Evolutionary conservation across 75 land plant species (phyloP).

Genomic region (Picea sitchensis): DNA sequence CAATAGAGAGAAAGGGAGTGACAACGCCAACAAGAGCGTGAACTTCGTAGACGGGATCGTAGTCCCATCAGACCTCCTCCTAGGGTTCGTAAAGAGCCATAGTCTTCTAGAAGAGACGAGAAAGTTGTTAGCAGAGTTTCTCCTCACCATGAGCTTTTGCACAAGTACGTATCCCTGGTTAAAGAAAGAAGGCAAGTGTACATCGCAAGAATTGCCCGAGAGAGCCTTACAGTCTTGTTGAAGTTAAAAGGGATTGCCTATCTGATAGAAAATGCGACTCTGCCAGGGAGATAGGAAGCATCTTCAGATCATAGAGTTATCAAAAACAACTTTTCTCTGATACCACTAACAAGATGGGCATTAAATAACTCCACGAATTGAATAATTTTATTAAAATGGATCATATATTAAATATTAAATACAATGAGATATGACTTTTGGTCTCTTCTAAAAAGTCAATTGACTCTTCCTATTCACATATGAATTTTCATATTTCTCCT

Average conservation of each 20-base stretch:
- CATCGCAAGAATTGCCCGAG: slow-evolving; percentile 78
- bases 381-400: too few relatives aligned
- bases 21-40: slow-evolving; percentile 55
- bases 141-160: slow-evolving; percentile 64
- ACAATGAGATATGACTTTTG: too few relatives aligned
- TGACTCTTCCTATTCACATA: too few relatives aligned
- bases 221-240: slow-evolving; percentile 52
- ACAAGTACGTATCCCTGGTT: slow-evolving; percentile 84
- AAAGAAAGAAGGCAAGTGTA: slow-evolving; percentile 92
- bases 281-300: too few relatives aligned
- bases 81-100: slow-evolving; percentile 50
- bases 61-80: slow-evolving; percentile 54
- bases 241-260: slow-evolving; percentile 74
- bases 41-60: slow-evolving; percentile 21
- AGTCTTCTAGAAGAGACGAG: slow-evolving; percentile 60
- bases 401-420: too few relatives aligned
- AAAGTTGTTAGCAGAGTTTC: slow-evolving; percentile 50
- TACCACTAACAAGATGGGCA: too few relatives aligned
- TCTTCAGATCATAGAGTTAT: too few relatives aligned
- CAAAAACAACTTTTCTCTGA: too few relatives aligned
- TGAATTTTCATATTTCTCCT: too few relatives aligned
- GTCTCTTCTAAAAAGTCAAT: too few relatives aligned
- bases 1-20: too few relatives aligned
- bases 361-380: too few relatives aligned
- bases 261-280: slow-evolving; percentile 84